These are phyloP conservation scores for Punctularia strigosozonata DNA, from an alignment of 768 basidiomycete species.

Conservation along the genomic window DNA sequence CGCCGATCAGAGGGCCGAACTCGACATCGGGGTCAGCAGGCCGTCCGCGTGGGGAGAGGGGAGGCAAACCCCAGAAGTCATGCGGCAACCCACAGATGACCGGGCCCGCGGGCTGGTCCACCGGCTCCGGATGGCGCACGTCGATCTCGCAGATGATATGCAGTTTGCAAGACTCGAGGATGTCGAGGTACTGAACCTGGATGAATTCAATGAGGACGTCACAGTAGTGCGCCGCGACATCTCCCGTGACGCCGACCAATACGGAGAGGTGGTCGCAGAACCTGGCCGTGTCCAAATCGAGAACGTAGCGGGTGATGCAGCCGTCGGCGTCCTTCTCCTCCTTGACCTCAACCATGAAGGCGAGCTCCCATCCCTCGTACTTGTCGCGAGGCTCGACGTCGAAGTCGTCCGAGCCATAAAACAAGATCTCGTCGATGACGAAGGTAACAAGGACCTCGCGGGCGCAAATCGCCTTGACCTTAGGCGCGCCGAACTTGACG, in stretches of 20 bases:
- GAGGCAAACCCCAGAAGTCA: no score
- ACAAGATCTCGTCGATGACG: background rate
- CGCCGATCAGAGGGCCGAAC: slow-evolving; percentile 1
- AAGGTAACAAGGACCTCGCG: slow-evolving; percentile 7
- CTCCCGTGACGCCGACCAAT: slow-evolving; percentile 2
- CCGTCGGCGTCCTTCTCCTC: slow-evolving; percentile 6
- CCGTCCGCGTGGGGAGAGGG: no score
- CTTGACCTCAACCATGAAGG: slow-evolving; percentile 9
- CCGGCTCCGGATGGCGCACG: background rate
- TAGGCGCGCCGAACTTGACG: slow-evolving; percentile 11
- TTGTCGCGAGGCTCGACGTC: background rate
- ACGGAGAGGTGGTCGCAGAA: slow-evolving; percentile 6
- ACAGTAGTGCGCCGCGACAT: background rate
- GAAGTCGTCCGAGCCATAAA: background rate
- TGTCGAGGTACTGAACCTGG: slow-evolving; percentile 5
- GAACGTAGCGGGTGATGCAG: slow-evolving; percentile 4
- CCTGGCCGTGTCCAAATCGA: slow-evolving; percentile 7
- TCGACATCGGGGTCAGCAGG: slow-evolving; percentile 1
- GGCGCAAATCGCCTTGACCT: slow-evolving; percentile 5
- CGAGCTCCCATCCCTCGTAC: slow-evolving; percentile 7
- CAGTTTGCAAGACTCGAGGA: slow-evolving; percentile 2
- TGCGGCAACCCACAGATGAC: no score
- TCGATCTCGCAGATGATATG: slow-evolving; percentile 5
- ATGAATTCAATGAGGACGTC: slow-evolving; percentile 6
- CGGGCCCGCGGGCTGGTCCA: slow-evolving; percentile 1